Base-by-base conservation (phyloP, 345 rosid species). In the Rhizophora mangle region DNA sequence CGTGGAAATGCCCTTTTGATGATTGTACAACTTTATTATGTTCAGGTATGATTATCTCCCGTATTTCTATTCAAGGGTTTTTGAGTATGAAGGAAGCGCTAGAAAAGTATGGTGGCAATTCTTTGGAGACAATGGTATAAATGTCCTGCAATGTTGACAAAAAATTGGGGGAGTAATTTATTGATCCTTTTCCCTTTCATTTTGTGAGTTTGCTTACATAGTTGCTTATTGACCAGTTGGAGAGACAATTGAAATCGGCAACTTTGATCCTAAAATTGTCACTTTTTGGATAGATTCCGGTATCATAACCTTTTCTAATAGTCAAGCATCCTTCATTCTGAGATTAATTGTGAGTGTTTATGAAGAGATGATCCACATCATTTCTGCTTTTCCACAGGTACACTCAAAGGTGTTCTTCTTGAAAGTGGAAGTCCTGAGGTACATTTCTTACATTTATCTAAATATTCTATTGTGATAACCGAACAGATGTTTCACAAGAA, bases 401-500 rank as follows among this genome's bases (percentile, higher is more conserved):
- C 87, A 81, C 70, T 94, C 85, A 94, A 89, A 83, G 97, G 97
- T 75, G 93, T 91, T 67, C 93, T 95, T 46, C 83, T 95, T 20
- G 99, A 92, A 85, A 95, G 97, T 22, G 99, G 99, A 66, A 88
- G 86, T 54, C 82, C 96, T 24, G 99, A 95, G 96, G 99, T 94
- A 87, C 55, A 60, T 60, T 61, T 22, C 49, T 62, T 71, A 22
- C 24, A 10, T 37, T 29, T 34, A 43, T 32, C 49, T 43, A 43
- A 11, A 43, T 43, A 13, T 43, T 5, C 49, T 3, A 43, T 13
- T 43, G 18, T 43, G 49, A 43, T 43, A 15, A 15, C 19, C 13
- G 49, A 43, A 43, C 49, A 43, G 49, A 11, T 39, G 47, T 43
- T 43, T 43, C 49, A 43, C 49, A 13, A 13, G 18, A 43, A 43